A percentile compares a stretch with the other conserved stretches of the same genome.
phyloP scores from a whole-genome alignment of 108 stramenopile species.

The Discostella pseudostelligera region DNA sequence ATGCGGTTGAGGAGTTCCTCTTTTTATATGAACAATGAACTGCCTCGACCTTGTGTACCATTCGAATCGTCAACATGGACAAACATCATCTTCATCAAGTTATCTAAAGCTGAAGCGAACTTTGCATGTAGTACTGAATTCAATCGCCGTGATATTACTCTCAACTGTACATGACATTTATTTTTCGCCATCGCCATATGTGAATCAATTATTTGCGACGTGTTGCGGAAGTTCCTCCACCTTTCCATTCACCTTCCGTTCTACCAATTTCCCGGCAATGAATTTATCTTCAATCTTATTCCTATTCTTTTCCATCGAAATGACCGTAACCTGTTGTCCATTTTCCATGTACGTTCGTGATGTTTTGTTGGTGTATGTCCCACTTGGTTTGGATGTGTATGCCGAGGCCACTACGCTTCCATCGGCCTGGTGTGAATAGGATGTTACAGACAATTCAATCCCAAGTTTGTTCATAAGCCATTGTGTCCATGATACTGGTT shows the following conservation, averaged over 20 bases:
- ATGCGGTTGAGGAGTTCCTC: no score
- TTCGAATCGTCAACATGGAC: no score
- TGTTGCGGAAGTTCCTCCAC: background rate
- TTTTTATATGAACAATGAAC: no score
- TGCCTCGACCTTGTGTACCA: no score
- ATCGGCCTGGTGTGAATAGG: constrained; percentile 29
- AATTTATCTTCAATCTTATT: constrained; percentile 63
- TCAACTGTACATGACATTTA: no score
- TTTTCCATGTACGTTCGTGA: constrained; percentile 50
- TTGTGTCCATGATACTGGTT: constrained; percentile 40
- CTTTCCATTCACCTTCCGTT: constrained; percentile 61
- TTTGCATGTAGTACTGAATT: no score
- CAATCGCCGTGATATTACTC: no score
- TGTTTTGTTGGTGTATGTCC: constrained; percentile 41
- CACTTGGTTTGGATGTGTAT: constrained; percentile 25
- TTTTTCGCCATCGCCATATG: no score
- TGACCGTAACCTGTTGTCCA: constrained; percentile 51
- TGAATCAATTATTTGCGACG: background rate
- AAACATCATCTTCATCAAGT: no score
- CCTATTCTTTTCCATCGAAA: constrained; percentile 64
- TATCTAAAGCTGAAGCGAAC: no score
- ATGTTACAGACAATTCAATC: constrained; percentile 49
- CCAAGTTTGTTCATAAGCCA: constrained; percentile 63
- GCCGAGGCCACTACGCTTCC: constrained; percentile 36
- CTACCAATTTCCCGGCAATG: constrained; percentile 44